Evolutionary conservation across 768 basidiomycete species (phyloP), one percentile per base, ranked within the genome.

Genomic region (Lepiota venenata): DNA sequence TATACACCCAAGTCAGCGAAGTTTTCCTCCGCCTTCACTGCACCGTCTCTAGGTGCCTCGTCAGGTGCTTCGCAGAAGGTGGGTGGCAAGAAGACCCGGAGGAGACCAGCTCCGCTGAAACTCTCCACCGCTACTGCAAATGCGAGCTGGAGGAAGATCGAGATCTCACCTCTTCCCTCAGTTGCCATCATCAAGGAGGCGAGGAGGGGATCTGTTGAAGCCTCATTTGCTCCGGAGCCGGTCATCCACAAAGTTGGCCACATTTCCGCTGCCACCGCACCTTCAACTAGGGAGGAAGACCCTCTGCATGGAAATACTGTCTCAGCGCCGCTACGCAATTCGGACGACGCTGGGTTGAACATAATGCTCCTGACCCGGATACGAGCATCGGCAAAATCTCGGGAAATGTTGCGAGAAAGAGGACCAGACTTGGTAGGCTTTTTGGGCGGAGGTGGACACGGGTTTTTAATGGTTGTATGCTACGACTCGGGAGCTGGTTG

Each of bases 281-380:
- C 20, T 16, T 32, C 40, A 16, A 41, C 29, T 10, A 9, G 21
- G 25, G 56, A 46, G 22, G 35, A 10, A 15, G 16, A 27, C n/a
- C 37, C 52, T 18, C 44, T 29, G 10, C 27, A 38, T 21, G 43
- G 50, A n/a, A 57, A 52, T 37, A 47, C 48, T 16, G 47, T 47
- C 38, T 21, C 52, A 7, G 56, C 50, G 2, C 45, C 56, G 14
- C 21, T 57, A 36, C 20, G 47, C 25, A 47, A 50, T 1, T 18
- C 25, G 45, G 52, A 41, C n/a, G 52, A 54, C 10, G 35, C 25
- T 16, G 27, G 20, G 27, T 56, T 82, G 55, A 91, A 92, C 59
- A 25, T 2, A 5, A 5, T 25, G 25, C 25, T 25, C 25, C 25
- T 25, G 25, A 25, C 25, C 81, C 88, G 75, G 87, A 88, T 62